Conservation (phyloP, 768 basidiomycete species). For the Tylopilus subfusipes region DNA sequence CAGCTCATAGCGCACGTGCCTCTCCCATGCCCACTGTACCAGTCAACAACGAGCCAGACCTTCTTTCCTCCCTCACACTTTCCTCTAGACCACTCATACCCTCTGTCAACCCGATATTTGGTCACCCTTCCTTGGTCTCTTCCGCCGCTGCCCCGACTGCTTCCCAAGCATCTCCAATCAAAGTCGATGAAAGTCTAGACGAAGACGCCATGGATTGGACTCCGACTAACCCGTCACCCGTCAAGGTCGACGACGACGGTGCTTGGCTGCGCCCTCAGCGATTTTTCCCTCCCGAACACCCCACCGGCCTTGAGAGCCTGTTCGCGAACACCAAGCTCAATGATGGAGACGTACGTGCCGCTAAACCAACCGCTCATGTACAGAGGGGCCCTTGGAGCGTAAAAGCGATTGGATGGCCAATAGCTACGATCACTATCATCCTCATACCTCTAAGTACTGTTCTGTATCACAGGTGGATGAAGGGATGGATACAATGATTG, state of each 20-base stretch:
- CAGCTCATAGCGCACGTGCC: slow-evolving; percentile 19
- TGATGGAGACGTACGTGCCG: slow-evolving; percentile 27
- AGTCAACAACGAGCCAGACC: slow-evolving; percentile 46
- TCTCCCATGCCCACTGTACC: slow-evolving; percentile 26
- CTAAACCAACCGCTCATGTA: not conserved
- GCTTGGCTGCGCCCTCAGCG: slow-evolving; percentile 64
- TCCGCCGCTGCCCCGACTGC: slow-evolving; percentile 22
- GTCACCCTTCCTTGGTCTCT: slow-evolving; percentile 55
- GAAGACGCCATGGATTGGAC: slow-evolving; percentile 66
- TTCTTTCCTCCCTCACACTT: slow-evolving; percentile 60
- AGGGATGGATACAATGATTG: slow-evolving; percentile 21
- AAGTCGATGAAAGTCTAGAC: slow-evolving; percentile 28
- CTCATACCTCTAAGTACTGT: slow-evolving; percentile 22
- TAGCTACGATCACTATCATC: slow-evolving; percentile 6
- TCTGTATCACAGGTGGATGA: slow-evolving; percentile 21
- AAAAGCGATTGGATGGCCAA: slow-evolving; percentile 12
- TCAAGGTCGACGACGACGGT: slow-evolving; percentile 38
- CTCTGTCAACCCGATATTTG: slow-evolving; percentile 57
- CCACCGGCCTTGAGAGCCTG: slow-evolving; percentile 70
- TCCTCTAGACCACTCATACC: slow-evolving; percentile 60
- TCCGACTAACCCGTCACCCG: slow-evolving; percentile 43
- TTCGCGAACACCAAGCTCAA: slow-evolving; percentile 63
- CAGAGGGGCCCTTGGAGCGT: not conserved
- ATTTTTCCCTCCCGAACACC: slow-evolving; percentile 75
- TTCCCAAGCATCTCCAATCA: slow-evolving; percentile 23